These are phyloP conservation scores for Ephemerocybe angulata DNA, from an alignment of 768 basidiomycete species.

Conservation along the genomic window DNA sequence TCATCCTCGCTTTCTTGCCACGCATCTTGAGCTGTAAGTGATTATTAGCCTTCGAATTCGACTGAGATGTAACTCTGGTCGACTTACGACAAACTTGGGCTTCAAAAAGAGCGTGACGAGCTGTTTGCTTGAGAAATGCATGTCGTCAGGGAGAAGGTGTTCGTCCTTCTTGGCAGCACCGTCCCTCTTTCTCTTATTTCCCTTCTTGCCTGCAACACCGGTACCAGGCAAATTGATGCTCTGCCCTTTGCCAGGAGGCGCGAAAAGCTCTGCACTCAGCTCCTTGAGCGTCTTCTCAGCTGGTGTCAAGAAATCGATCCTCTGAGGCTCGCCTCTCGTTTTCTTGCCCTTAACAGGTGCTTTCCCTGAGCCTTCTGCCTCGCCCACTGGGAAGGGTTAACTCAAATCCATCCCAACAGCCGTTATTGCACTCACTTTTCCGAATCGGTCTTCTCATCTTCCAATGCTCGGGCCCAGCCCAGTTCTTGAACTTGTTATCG, in stretches of 20 bases:
- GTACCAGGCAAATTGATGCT: slow-evolving; percentile 67
- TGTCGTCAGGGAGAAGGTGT: slow-evolving; percentile 88
- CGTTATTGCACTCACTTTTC: slow-evolving; percentile 49
- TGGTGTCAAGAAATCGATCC: slow-evolving; percentile 72
- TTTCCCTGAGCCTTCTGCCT: slow-evolving; percentile 39
- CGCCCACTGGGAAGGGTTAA: slow-evolving; percentile 24
- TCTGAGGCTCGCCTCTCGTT: slow-evolving; percentile 77
- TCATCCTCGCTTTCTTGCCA: slow-evolving; percentile 55
- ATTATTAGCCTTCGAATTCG: too few species aligned
- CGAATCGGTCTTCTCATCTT: slow-evolving; percentile 82
- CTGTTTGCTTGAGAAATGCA: slow-evolving; percentile 92
- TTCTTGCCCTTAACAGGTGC: slow-evolving; percentile 47
- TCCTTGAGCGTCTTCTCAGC: slow-evolving; percentile 58
- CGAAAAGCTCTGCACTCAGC: slow-evolving; percentile 70
- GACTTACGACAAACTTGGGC: slow-evolving; percentile 87
- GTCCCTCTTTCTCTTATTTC: slow-evolving; percentile 53
- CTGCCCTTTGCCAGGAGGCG: slow-evolving; percentile 65
- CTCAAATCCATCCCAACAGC: neutral
- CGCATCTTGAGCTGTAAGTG: slow-evolving; percentile 92
- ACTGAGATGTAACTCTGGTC: slow-evolving; percentile 1
- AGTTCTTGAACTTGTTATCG: slow-evolving; percentile 86
- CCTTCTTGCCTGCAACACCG: slow-evolving; percentile 36
- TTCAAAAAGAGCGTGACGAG: slow-evolving; percentile 92
- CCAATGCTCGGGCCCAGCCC: slow-evolving; percentile 99
- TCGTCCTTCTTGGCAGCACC: slow-evolving; percentile 44